phyloP scores from a whole-genome alignment of 1,284 basidiomycete species.

The Malassezia caprae region DNA sequence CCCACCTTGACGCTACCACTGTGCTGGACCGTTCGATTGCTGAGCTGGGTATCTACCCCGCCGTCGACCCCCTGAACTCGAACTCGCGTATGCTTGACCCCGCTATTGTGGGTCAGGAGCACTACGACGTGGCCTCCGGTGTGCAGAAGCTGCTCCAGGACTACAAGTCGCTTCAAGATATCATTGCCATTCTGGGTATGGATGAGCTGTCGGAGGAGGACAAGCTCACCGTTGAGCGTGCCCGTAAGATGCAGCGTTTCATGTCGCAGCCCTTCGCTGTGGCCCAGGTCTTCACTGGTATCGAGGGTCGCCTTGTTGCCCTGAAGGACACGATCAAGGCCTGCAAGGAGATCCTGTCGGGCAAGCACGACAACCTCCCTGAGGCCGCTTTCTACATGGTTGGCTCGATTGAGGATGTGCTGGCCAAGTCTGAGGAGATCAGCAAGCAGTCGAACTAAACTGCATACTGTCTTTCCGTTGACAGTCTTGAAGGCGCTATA shows the following conservation, averaged over 20 bases:
- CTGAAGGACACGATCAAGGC: slow-evolving; percentile 48
- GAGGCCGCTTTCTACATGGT: slow-evolving; percentile 61
- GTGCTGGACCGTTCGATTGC: slow-evolving; percentile 97
- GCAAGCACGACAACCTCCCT: slow-evolving; percentile 74
- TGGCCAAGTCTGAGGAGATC: slow-evolving; percentile 88
- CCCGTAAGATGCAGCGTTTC: slow-evolving; percentile 63
- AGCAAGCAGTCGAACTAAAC: slow-evolving; percentile 60
- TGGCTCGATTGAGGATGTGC: slow-evolving; percentile 87
- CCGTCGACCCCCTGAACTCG: slow-evolving; percentile 96
- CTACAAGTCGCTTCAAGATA: slow-evolving; percentile 93
- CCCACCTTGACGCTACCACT: slow-evolving; percentile 98
- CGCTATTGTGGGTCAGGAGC: slow-evolving; percentile 82
- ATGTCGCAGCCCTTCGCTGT: slow-evolving; percentile 99
- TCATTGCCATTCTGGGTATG: slow-evolving; percentile 86
- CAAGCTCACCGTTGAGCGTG: slow-evolving; percentile 80
- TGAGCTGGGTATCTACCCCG: slow-evolving; percentile 99
- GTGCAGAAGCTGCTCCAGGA: slow-evolving; percentile 98
- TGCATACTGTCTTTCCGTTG: neutral
- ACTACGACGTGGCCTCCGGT: slow-evolving; percentile 87
- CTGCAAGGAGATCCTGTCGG: slow-evolving; percentile 70
- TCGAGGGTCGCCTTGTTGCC: slow-evolving; percentile 87
- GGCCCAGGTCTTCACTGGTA: slow-evolving; percentile 97
- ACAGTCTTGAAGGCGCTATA: neutral
- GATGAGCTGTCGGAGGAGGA: slow-evolving; percentile 99
- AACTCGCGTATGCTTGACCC: slow-evolving; percentile 99